phyloP scores from a whole-genome alignment of 1,139 yeast species.

The Zygosaccharomyces pseudobailii region DNA sequence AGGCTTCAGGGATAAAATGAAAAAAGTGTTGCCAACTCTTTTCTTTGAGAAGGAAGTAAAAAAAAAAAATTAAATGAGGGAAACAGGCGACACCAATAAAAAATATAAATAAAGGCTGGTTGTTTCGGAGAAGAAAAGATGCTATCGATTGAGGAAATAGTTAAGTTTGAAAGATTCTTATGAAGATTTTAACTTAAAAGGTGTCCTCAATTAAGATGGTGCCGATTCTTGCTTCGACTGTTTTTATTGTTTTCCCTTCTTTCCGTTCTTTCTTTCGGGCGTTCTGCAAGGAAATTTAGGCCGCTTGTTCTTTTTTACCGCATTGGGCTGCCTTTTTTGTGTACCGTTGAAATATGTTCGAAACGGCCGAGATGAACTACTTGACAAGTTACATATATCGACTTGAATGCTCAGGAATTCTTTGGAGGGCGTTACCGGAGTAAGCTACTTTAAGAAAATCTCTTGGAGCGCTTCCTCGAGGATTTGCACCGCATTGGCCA shows the following conservation, averaged over 20 bases:
- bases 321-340: neutral
- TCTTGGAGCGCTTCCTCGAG: constrained; percentile 41
- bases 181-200: neutral
- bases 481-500: constrained; percentile 43
- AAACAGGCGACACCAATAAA: neutral
- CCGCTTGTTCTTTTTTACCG: constrained; percentile 1
- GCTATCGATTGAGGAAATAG: neutral
- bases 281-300: constrained; percentile 3
- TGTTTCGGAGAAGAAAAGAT: neutral
- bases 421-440: too few relatives aligned
- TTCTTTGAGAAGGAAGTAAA: neutral
- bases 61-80: neutral
- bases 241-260: neutral
- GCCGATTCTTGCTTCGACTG: neutral
- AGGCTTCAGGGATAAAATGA: neutral
- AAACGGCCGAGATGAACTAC: neutral
- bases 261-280: constrained; percentile 1
- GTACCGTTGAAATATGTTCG: constrained; percentile 1
- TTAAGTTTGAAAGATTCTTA: neutral
- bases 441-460: neutral
- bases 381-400: neutral
- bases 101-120: neutral
- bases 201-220: neutral
- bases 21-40: neutral
- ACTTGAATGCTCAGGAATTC: neutral